Evolutionary conservation across 2,329 filamentous ascomycete genomes (phyloP), one percentile per base, ranked within the genome.

Genomic region (Penicillium psychrosexuale): DNA sequence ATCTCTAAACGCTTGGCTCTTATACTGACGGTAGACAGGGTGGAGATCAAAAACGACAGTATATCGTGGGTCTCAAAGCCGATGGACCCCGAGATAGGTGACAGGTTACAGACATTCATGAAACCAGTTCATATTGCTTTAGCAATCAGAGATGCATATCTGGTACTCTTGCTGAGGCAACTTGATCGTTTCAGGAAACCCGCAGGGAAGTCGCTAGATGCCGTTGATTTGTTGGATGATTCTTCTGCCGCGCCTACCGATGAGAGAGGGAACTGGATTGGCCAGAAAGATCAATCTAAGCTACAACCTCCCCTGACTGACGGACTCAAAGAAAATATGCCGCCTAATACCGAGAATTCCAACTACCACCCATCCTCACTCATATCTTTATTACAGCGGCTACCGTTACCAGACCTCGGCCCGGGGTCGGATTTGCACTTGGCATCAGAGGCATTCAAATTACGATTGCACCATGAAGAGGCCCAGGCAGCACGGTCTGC

Each of bases 81-180:
- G 5, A 64, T 73, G 48, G 56, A 66, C 5, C 56, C 64, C 3
- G 68, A 72, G 34, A 57, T 66, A n/a, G 69, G 69, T 13, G 69
- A 72, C 44, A 55, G 60, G 15, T 52, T 73, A 19, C 59, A 61
- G 30, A 65, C 55, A 39, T 69, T 63, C 27, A 66, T 70, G 60
- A 66, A 61, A 43, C 71, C 71, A n/a, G 22, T 68, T 27, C 63
- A 63, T 45, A 65, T 73, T 51, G 63, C 66, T 17, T 64, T 69
- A 52, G 71, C 70, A 28, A 64, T 70, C 43, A 65, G 60, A 46
- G 70, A 73, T 60, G 70, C 70, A n/a, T 72, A 63, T 54, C 43
- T 61, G 38, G 56, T 71, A 11, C 51, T 74, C 12, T 60, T 68
- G 37, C 60, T 54, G 50, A 66, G 66, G 33, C 64, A 73, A 48